Conservation (phyloP, 495 filamentous ascomycete species). For the Aspergillus cavernicola region DNA sequence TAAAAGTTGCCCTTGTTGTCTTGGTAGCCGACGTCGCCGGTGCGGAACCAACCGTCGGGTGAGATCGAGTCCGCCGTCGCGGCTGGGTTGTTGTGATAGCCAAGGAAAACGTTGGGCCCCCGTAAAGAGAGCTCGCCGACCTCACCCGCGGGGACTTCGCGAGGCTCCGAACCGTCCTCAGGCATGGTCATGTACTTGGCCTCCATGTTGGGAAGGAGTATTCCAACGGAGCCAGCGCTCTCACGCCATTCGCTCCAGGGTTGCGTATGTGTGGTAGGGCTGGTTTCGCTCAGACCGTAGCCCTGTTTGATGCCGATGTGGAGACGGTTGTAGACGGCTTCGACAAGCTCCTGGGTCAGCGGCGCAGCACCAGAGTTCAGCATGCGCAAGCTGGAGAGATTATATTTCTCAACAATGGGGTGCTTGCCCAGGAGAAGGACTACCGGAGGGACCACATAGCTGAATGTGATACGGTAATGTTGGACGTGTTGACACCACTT, state of each 20-base stretch:
- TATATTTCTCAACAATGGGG: conserved; percentile 71
- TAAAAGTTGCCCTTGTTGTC: conserved; percentile 59
- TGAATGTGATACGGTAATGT: conserved; percentile 68
- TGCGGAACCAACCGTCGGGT: conserved; percentile 58
- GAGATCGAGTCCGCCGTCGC: conserved; percentile 65
- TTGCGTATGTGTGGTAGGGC: conserved; percentile 55
- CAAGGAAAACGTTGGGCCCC: conserved; percentile 65
- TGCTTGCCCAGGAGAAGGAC: conserved; percentile 77
- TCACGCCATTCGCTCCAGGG: conserved; percentile 74
- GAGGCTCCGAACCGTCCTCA: conserved; percentile 48
- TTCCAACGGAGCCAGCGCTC: conserved; percentile 76
- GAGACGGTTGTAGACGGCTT: conserved; percentile 70
- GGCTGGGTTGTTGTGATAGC: conserved; percentile 69
- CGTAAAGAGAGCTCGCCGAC: conserved; percentile 62
- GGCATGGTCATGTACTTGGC: conserved; percentile 71
- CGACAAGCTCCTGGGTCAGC: conserved; percentile 75
- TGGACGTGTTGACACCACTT: conserved; percentile 75
- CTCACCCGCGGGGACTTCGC: conserved; percentile 56
- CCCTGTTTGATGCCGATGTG: conserved; percentile 77
- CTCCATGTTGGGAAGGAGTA: conserved; percentile 73
- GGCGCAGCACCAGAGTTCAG: conserved; percentile 90
- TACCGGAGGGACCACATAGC: conserved; percentile 82
- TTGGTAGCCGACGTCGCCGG: conserved; percentile 62
- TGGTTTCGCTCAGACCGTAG: conserved; percentile 83
- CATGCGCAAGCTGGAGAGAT: conserved; percentile 76